These are phyloP conservation scores for Arthonia radiata DNA, from an alignment of 495 filamentous ascomycete genomes.

Conservation along the genomic window DNA sequence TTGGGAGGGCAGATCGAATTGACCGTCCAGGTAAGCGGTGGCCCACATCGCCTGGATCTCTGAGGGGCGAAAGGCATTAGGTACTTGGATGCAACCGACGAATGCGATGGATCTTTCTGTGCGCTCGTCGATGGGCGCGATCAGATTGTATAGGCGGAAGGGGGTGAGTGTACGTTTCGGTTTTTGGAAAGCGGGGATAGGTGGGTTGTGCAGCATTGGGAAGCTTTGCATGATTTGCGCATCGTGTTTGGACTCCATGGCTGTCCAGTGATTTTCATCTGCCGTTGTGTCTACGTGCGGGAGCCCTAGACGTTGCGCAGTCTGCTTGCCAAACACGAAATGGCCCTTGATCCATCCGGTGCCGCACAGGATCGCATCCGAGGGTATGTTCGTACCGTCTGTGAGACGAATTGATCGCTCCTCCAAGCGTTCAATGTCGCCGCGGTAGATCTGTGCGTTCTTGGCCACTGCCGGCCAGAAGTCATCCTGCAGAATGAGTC, in stretches of 20 bases:
- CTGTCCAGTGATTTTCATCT: constrained; percentile 9
- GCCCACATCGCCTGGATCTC: constrained; percentile 22
- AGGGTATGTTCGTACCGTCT: constrained; percentile 9
- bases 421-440: constrained; percentile 9
- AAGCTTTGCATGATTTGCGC: constrained; percentile 12
- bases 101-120: constrained; percentile 22
- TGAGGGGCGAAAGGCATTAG: constrained; percentile 16
- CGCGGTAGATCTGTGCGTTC: constrained; percentile 15
- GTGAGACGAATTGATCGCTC: constrained; percentile 7
- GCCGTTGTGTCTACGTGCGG: constrained; percentile 7
- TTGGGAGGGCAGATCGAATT: constrained; percentile 1
- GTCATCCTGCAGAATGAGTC: constrained; percentile 13
- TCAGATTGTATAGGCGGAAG: constrained; percentile 16
- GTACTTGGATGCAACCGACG: constrained; percentile 12
- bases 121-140: constrained; percentile 14
- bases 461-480: constrained; percentile 17
- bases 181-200: constrained; percentile 10
- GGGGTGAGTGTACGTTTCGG: constrained; percentile 9
- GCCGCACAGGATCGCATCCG: constrained; percentile 16
- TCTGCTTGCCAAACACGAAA: constrained; percentile 7
- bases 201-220: constrained; percentile 15
- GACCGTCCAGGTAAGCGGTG: constrained; percentile 17
- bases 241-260: constrained; percentile 13
- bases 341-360: constrained; percentile 15
- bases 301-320: constrained; percentile 10